These are phyloP conservation scores for Sphagnum magellanicum DNA, from an alignment of 228 moss, liverwort and hornwort genomes.

Conservation along the genomic window DNA sequence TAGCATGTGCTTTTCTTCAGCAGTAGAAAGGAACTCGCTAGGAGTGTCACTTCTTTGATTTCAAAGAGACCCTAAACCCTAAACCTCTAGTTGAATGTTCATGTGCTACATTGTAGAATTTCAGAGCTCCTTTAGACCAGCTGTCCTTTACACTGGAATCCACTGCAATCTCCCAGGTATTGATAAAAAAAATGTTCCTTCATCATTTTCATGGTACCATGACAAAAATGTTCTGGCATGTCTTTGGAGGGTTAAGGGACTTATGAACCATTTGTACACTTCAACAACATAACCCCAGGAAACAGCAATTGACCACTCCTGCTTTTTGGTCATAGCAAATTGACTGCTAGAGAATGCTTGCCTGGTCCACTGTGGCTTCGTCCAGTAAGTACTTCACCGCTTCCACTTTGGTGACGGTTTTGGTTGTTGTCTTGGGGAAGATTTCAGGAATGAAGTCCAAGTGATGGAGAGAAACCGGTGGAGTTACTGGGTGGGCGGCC, in stretches of 20 bases:
- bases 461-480: conserved; percentile 45
- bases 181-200: conserved; percentile 39
- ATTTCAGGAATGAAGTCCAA: conserved; percentile 39
- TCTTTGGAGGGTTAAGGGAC: conserved; percentile 35
- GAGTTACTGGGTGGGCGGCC: conserved; percentile 40
- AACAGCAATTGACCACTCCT: conserved; percentile 35
- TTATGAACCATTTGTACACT: conserved; percentile 37
- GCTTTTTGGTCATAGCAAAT: conserved; percentile 32
- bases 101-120: too few species aligned
- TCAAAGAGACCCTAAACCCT: too few species aligned
- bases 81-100: too few species aligned
- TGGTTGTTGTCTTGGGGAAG: conserved; percentile 28
- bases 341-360: conserved; percentile 44
- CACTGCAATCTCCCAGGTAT: conserved; percentile 33
- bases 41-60: too few species aligned
- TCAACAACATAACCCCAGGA: conserved; percentile 51
- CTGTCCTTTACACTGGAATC: too few species aligned
- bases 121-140: too few species aligned
- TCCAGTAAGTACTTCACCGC: conserved; percentile 31
- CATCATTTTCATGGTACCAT: conserved; percentile 38
- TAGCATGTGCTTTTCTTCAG: too few species aligned
- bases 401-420: conserved; percentile 23
- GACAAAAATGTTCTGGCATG: conserved; percentile 44
- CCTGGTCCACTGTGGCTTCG: conserved; percentile 27
- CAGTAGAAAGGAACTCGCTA: too few species aligned